Conservation (phyloP, 2,329 filamentous ascomycete species). For the Verticillium albo-atrum region DNA sequence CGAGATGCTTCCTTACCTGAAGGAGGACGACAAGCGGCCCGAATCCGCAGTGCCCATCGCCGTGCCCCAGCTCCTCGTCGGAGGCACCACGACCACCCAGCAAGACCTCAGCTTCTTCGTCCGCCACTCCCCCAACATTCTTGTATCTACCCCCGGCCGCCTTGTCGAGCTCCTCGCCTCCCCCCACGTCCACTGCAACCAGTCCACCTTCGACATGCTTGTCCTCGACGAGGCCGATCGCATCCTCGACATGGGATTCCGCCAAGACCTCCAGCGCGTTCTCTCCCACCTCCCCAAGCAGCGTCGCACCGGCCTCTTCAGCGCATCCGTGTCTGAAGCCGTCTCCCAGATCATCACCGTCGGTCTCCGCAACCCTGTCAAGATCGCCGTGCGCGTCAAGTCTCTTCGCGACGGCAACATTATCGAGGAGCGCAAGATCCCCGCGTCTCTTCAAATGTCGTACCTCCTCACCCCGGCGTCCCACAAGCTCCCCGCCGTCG, state of each 20-base stretch:
- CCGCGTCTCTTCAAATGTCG: constrained; percentile 87
- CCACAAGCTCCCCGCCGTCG: constrained; percentile 74
- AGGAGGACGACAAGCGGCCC: constrained; percentile 52
- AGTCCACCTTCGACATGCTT: constrained; percentile 85
- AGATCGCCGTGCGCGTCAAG: constrained; percentile 91
- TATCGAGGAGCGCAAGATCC: constrained; percentile 78
- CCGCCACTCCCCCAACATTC: constrained; percentile 77
- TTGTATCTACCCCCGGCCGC: constrained; percentile 87
- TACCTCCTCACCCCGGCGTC: constrained; percentile 73
- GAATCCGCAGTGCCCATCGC: constrained; percentile 47
- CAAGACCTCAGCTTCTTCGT: constrained; percentile 86
- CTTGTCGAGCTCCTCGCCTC: constrained; percentile 84
- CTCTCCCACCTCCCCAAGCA: constrained; percentile 85
- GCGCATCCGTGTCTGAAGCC: constrained; percentile 91
- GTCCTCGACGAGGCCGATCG: constrained; percentile 94
- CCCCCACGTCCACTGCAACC: constrained; percentile 80
- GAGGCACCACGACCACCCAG: constrained; percentile 71
- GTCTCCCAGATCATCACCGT: constrained; percentile 90
- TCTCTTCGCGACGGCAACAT: constrained; percentile 57
- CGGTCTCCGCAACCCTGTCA: constrained; percentile 88
- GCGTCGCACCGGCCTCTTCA: constrained; percentile 87
- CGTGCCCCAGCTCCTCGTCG: constrained; percentile 83
- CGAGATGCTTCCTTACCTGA: constrained; percentile 51
- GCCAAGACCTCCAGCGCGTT: constrained; percentile 83
- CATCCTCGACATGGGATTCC: constrained; percentile 89